A percentile compares a stretch with the other conserved stretches of the same genome.
Conservation (phyloP, 164 flowering plant species). For the Saururus chinensis region DNA sequence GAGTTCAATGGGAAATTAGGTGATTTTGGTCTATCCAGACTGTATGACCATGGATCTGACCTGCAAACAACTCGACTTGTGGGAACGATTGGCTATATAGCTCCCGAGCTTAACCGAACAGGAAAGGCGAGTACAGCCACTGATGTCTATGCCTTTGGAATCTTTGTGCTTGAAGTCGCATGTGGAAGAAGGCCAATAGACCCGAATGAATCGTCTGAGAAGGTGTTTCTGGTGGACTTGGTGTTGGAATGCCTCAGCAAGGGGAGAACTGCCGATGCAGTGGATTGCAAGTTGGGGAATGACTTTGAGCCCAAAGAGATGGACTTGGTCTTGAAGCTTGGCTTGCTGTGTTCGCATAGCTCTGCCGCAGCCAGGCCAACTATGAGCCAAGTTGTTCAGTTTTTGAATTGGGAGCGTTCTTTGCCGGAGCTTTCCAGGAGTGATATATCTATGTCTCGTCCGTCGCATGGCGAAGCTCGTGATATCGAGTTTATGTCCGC, state of each 20-base stretch:
- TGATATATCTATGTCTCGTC: background rate
- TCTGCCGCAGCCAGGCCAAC: conserved; percentile 10
- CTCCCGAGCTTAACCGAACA: conserved; percentile 26
- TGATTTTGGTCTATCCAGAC: conserved; percentile 30
- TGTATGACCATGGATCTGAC: conserved; percentile 23
- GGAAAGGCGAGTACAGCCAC: conserved; percentile 25
- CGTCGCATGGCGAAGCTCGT: background rate
- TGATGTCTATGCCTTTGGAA: conserved; percentile 31
- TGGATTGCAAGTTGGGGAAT: conserved; percentile 10
- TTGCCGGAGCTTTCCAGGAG: background rate
- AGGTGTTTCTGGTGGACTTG: conserved; percentile 20
- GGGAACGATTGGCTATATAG: conserved; percentile 32
- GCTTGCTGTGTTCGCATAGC: conserved; percentile 13
- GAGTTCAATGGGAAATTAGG: conserved; percentile 26
- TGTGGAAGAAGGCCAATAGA: conserved; percentile 31
- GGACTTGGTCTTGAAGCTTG: conserved; percentile 18
- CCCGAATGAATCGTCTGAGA: background rate
- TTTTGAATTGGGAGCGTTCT: conserved; percentile 6
- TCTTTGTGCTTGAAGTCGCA: conserved; percentile 27
- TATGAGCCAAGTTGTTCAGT: conserved; percentile 13
- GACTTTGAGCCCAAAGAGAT: conserved; percentile 9
- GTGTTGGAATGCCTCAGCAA: conserved; percentile 12
- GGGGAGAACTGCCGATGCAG: conserved; percentile 8
- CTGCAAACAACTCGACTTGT: conserved; percentile 24
- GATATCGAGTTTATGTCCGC: background rate